Evolutionary conservation across 306 rosid species (phyloP), one percentile per base, ranked within the genome.

Genomic region (Canavalia ensiformis): DNA sequence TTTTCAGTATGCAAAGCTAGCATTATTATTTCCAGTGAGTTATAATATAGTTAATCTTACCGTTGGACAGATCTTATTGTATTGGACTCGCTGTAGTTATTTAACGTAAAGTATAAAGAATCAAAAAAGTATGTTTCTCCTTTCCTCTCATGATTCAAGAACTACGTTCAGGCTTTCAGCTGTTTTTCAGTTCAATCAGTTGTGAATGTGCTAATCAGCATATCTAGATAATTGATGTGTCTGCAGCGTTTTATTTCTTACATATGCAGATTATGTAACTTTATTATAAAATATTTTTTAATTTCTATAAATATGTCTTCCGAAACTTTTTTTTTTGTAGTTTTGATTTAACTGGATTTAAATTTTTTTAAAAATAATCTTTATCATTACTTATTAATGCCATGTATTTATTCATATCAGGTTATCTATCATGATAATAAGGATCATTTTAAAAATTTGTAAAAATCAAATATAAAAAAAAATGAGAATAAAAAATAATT

Each of bases 11-110:
- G 45, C 59, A 59, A 58, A 59, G 6, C 35, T 58, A 1, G 44
- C 68, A 74, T 74, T 30, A 74, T 29, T 29, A 42, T 44, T 34
- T 41, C 44, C 31, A 41, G 29, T 33, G 47, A 59, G 45, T 3
- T 59, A n/a, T 57, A 57, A 33, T 12, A 12, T 58, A 57, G 67
- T 74, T 74, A 11, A 58, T 42, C n/a, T 74, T 74, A 11, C 44
- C 57, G 6, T 35, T 71, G 10, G 42, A 68, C 9, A 9, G 51
- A 10, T 51, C 47, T 35, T n/a, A 12, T 51, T 72, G 8, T 72
- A 72, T 51, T 71, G 74, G 56, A 28, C n/a, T 28, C 8, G 11
- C 5, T 11, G 1, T 35, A 8, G n/a, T 51, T 70, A 46, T 46
- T 46, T 68, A 39, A 45, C 2, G 31, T 4, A 29, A 65, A 65